Evolutionary conservation across 2,329 filamentous ascomycete genomes (phyloP).

Genomic region (Teratosphaeria zuluensis): DNA sequence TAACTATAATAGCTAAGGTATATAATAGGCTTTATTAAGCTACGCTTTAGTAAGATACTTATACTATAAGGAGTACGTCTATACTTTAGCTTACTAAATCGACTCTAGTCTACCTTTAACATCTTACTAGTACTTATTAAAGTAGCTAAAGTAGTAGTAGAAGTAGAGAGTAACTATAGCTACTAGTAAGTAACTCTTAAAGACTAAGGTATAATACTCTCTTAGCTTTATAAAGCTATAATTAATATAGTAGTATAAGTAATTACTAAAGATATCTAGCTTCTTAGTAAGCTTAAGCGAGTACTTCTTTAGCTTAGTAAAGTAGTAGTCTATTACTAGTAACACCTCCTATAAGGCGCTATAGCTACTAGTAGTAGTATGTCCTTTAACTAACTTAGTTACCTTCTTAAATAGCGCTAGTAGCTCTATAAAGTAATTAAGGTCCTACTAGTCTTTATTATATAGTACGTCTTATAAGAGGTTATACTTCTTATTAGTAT

Average conservation of each 20-base stretch:
- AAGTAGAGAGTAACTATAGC: not conserved
- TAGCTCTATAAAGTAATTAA: constrained; percentile 1
- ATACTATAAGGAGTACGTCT: not conserved
- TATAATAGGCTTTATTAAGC: not conserved
- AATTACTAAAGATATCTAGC: not conserved
- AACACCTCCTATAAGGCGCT: constrained; percentile 3
- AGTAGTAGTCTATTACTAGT: constrained; percentile 3
- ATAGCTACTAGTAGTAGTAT: not conserved
- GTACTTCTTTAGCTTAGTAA: not conserved
- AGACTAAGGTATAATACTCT: constrained; percentile 1
- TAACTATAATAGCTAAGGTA: not conserved
- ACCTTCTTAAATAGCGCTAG: constrained; percentile 1
- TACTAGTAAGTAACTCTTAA: not conserved
- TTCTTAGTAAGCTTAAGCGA: not conserved
- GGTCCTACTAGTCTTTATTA: constrained; percentile 1
- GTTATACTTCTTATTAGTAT: constrained; percentile 1
- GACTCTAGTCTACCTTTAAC: not conserved
- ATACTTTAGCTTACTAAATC: not conserved
- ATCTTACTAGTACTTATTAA: not conserved
- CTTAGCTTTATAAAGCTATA: constrained; percentile 1
- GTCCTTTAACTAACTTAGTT: constrained; percentile 3
- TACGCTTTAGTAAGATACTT: not conserved
- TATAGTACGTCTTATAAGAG: constrained; percentile 1
- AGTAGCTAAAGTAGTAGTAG: not conserved
- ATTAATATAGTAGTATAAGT: not conserved